Base-by-base conservation (phyloP, 352 stramenopile species). In the Phytopythium vexans region DNA sequence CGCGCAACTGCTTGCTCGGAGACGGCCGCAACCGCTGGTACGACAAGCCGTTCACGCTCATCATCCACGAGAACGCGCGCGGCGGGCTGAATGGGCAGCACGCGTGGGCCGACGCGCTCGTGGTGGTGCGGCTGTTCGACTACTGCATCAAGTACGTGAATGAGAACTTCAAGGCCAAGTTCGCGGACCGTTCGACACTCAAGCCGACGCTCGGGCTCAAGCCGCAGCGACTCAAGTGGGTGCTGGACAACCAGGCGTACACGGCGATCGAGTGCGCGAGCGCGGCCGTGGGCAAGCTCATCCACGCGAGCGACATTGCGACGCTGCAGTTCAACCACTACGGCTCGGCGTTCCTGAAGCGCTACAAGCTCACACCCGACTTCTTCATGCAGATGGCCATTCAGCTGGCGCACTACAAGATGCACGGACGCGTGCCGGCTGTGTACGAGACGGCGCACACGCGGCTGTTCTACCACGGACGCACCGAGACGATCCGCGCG, bases 371-470 rank as follows among this genome's bases (percentile, higher is more conserved):
- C 52, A 98, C 93, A 37, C 96, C 97, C 8, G 97, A 99, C 71
- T 97, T 97, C 34, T 99, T 97, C 70, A 95, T 98, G 67, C 97
- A 99, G 78, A 79, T 92, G 68, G 95, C 94, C 21, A 98, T 99
- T 53, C 97, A 99, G 69, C 74, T 99, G n/a, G 96, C 94, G 3
- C 94, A 97, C 42, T 98, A 96, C 75, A 96, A 97, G 62, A 94
- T 98, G 58, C 97, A 97, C 78, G 83, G 88, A 34, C 66, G 85
- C 58, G 78, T 98, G 43, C 94, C 90, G 33, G 95, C 93, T 14
- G 97, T 98, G 6, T 99, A 99, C 64, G 97, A 99, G 75, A 97
- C 97, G 11, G 97, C 92, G 14, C 96, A 99, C 78, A 97, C 97
- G 59, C 82, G 96, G n/a, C 79, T 96, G 40, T 99, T 98, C 65